Evolutionary conservation across 1,139 yeast species (phyloP).

Genomic region (Yamadazyma atmosphaerica): DNA sequence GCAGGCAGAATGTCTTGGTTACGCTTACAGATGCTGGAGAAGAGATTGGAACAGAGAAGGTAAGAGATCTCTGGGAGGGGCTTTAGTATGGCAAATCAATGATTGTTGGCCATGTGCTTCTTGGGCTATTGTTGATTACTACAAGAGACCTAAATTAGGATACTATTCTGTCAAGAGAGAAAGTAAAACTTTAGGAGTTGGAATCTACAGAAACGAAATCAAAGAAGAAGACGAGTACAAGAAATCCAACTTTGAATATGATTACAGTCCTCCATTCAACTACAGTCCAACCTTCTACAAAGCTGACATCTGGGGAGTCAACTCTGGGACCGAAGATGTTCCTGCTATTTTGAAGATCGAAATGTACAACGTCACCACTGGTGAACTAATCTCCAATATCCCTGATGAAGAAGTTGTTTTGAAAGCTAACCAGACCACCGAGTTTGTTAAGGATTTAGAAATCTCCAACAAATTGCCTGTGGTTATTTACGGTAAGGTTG

Average conservation of each 20-base stretch:
- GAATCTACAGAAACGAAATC: conserved; percentile 26
- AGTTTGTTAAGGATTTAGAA: conserved; percentile 14
- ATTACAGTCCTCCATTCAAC: conserved; percentile 18
- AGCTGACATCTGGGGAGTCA: conserved; percentile 41
- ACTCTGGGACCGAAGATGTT: conserved; percentile 19
- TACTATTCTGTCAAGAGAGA: conserved; percentile 47
- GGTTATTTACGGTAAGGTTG: conserved; percentile 17
- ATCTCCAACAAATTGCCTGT: conserved; percentile 14
- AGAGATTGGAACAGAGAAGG: conserved; percentile 38
- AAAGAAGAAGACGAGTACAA: conserved; percentile 2
- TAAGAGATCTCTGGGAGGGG: conserved; percentile 35
- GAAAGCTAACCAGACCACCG: conserved; percentile 29
- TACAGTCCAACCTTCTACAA: conserved; percentile 17
- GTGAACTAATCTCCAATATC: conserved; percentile 18
- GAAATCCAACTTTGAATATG: conserved; percentile 1
- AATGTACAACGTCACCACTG: conserved; percentile 25
- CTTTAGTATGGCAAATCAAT: conserved; percentile 49
- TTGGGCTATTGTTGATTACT: conserved; percentile 45
- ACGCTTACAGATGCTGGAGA: conserved; percentile 46
- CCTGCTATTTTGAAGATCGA: conserved; percentile 23
- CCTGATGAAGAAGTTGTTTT: conserved; percentile 17
- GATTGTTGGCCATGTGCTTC: conserved; percentile 51
- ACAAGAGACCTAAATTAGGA: conserved; percentile 38
- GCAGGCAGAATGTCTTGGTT: conserved; percentile 47
- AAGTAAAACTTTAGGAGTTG: conserved; percentile 28